Conservation (phyloP, 176 grass and related monocot species). For the Thinopyrum elongatum region DNA sequence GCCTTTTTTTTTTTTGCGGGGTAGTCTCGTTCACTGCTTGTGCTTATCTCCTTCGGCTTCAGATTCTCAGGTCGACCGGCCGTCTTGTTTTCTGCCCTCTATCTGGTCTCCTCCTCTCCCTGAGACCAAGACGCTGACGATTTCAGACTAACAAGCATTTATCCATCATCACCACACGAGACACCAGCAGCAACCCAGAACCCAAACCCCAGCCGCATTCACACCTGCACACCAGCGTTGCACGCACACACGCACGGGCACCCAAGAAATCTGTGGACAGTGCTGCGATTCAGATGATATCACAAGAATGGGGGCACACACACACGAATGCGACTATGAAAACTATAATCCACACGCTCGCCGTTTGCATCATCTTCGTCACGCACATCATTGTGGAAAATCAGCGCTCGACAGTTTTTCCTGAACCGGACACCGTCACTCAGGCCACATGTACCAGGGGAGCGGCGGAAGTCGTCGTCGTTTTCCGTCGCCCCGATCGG, state of each 20-base stretch:
- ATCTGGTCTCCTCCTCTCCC: background rate
- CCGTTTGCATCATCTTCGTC: constrained; percentile 1
- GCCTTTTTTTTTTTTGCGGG: too few relatives aligned
- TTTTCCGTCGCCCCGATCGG: background rate
- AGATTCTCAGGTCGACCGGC: background rate
- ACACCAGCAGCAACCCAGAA: too few relatives aligned
- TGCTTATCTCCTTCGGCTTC: background rate
- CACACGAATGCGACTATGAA: too few relatives aligned
- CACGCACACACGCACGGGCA: background rate
- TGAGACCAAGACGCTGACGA: background rate
- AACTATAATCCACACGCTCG: background rate
- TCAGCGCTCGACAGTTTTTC: too few relatives aligned
- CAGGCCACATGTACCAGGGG: background rate
- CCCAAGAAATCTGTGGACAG: background rate
- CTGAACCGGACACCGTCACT: background rate
- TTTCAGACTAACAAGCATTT: background rate
- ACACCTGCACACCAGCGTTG: background rate
- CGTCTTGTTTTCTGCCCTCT: constrained; percentile 19
- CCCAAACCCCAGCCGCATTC: background rate
- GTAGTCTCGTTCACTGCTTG: too few relatives aligned
- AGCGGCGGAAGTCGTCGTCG: background rate
- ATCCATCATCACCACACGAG: background rate
- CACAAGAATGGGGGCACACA: background rate
- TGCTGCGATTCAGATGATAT: background rate
- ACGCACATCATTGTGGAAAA: too few relatives aligned